Conservation (phyloP, 2,329 filamentous ascomycete species). For the Dactylellina haptotyla region DNA sequence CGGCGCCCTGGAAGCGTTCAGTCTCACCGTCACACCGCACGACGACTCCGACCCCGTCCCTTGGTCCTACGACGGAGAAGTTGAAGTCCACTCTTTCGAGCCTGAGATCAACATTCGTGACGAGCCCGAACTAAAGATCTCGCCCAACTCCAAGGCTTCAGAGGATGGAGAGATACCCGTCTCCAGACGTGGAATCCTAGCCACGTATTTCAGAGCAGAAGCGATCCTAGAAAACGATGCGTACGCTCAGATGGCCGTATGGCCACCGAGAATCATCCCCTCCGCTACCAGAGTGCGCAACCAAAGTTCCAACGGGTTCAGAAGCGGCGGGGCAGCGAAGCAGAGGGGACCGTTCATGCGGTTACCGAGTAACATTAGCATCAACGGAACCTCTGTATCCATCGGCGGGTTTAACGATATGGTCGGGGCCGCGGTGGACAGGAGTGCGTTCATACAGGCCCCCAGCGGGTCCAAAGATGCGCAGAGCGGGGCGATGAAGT, state of each 20-base stretch:
- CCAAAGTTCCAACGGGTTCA: conserved; percentile 43
- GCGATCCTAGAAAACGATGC: conserved; percentile 47
- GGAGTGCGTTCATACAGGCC: conserved; percentile 35
- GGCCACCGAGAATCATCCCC: conserved; percentile 57
- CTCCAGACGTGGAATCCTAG: conserved; percentile 43
- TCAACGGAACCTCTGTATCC: conserved; percentile 36
- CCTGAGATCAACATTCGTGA: conserved; percentile 51
- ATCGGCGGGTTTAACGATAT: conserved; percentile 24
- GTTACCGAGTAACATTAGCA: conserved; percentile 38
- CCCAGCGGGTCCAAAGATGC: background rate
- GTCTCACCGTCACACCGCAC: conserved; percentile 16
- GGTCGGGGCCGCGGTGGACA: conserved; percentile 24
- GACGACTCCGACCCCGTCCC: background rate
- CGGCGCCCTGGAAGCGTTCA: conserved; percentile 56
- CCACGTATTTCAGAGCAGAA: conserved; percentile 47
- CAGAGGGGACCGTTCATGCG: conserved; percentile 42
- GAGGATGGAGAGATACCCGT: conserved; percentile 50
- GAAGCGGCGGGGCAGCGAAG: background rate
- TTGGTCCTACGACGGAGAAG: conserved; percentile 53
- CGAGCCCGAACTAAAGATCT: conserved; percentile 53
- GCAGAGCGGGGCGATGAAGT: conserved; percentile 12
- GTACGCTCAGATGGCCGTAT: conserved; percentile 55
- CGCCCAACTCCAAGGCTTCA: conserved; percentile 50
- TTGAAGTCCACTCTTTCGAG: conserved; percentile 46
- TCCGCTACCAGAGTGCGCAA: conserved; percentile 49